These are phyloP conservation scores for Aspergillus heteromorphus DNA, from an alignment of 495 filamentous ascomycete genomes.

Conservation along the genomic window DNA sequence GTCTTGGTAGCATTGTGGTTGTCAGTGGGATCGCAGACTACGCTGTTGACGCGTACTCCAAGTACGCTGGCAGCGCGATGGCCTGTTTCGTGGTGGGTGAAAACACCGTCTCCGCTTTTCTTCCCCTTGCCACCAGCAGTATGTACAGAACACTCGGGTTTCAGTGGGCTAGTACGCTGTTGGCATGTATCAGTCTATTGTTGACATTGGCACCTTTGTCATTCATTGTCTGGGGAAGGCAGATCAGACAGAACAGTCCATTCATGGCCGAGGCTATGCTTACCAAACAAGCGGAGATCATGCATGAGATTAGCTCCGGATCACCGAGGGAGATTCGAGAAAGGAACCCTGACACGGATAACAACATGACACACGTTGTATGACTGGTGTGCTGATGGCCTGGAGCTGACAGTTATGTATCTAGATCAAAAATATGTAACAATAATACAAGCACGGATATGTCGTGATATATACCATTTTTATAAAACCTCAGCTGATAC, in stretches of 20 bases:
- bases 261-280: conserved; percentile 34
- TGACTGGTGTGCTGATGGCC: too few relatives aligned
- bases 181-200: conserved; percentile 32
- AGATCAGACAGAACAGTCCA: conserved; percentile 26
- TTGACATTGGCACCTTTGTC: conserved; percentile 28
- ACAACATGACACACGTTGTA: too few relatives aligned
- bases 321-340: background rate
- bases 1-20: conserved; percentile 17
- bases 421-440: too few relatives aligned
- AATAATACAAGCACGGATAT: too few relatives aligned
- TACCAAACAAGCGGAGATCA: conserved; percentile 2
- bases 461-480: too few relatives aligned
- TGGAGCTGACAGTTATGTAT: too few relatives aligned
- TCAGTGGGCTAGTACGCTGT: conserved; percentile 39
- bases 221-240: conserved; percentile 25
- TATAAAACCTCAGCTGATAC: too few relatives aligned
- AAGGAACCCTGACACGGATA: too few relatives aligned
- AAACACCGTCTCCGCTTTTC: conserved; percentile 32
- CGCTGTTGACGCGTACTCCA: conserved; percentile 23
- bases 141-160: conserved; percentile 40
- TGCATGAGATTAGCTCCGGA: background rate
- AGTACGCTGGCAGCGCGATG: conserved; percentile 22
- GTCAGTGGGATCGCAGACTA: conserved; percentile 20
- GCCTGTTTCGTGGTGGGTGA: conserved; percentile 32
- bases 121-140: conserved; percentile 35